Evolutionary conservation across 257 asterid genomes (phyloP).

Genomic region (Lycium ferocissimum): DNA sequence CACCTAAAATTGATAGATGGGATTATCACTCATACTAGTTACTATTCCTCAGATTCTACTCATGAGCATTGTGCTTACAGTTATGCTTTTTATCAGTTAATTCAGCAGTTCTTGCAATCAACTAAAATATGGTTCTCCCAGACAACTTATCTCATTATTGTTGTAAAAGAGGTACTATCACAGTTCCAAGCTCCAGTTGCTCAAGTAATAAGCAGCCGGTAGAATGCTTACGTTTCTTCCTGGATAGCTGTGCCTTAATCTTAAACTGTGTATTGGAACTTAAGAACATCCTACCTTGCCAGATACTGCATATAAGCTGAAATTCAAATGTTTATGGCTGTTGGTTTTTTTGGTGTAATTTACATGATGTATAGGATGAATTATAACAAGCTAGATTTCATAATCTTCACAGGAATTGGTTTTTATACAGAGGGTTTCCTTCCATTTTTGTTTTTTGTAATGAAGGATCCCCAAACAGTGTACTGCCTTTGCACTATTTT

Average conservation of each 20-base stretch:
- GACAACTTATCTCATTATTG: background rate
- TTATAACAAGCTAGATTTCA: background rate
- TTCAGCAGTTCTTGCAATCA: conserved; percentile 15
- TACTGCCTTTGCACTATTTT: background rate
- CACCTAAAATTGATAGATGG: conserved; percentile 2
- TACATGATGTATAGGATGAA: background rate
- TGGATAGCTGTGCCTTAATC: background rate
- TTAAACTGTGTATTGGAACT: conserved; percentile 5
- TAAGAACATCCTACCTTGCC: background rate
- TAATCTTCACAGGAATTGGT: background rate
- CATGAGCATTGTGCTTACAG: background rate
- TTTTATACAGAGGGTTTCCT: background rate
- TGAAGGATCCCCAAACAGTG: background rate
- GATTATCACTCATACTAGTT: conserved; percentile 4
- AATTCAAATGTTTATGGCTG: background rate
- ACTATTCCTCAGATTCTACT: conserved; percentile 17
- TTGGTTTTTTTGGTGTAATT: background rate
- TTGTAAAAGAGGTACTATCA: background rate
- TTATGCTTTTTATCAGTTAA: background rate
- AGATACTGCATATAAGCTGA: background rate
- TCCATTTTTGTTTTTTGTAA: background rate
- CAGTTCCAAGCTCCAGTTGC: background rate
- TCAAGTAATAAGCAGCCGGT: background rate
- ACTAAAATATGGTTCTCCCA: background rate
- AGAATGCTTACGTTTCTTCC: background rate